These are phyloP conservation scores for Cystofilobasidium capitatum DNA, from an alignment of 768 basidiomycete genomes.

Conservation along the genomic window DNA sequence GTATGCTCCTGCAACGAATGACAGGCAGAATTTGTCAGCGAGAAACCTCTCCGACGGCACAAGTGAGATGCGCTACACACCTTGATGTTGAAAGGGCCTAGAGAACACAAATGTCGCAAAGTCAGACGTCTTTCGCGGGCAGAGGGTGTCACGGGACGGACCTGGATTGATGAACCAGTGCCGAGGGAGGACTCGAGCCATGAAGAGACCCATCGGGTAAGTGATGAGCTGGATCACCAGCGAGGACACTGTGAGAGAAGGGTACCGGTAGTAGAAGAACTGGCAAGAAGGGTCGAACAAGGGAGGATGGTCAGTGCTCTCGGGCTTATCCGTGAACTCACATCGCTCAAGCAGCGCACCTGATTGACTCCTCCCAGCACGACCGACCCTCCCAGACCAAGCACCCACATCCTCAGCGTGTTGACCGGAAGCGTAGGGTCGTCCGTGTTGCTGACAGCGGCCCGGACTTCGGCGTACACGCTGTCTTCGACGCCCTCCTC, in stretches of 20 bases:
- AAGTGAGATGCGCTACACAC: neutral
- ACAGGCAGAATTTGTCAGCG: neutral
- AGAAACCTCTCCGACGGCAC: neutral
- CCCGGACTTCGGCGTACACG: slow-evolving; percentile 26
- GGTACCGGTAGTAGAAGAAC: slow-evolving; percentile 27
- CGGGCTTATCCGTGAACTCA: neutral
- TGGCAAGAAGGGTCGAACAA: neutral
- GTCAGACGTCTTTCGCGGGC: too few species aligned
- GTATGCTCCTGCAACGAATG: slow-evolving; percentile 17
- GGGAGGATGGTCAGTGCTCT: too few species aligned
- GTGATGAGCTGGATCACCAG: slow-evolving; percentile 23
- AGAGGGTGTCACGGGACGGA: too few species aligned
- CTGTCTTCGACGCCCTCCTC: slow-evolving; percentile 26
- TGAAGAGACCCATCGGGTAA: slow-evolving; percentile 16
- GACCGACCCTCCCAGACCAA: neutral
- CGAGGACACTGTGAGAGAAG: slow-evolving; percentile 13
- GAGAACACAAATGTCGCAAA: neutral
- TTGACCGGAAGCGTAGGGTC: slow-evolving; percentile 24
- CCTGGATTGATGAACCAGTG: slow-evolving; percentile 22
- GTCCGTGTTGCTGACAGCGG: slow-evolving; percentile 25
- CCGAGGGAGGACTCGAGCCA: slow-evolving; percentile 9
- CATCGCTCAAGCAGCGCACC: neutral
- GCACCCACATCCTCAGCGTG: slow-evolving; percentile 25
- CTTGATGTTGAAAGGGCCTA: slow-evolving; percentile 26
- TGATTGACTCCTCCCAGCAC: slow-evolving; percentile 21